phyloP scores from a whole-genome alignment of 2,329 filamentous ascomycete genomes.

The Cercospora nicotianae region DNA sequence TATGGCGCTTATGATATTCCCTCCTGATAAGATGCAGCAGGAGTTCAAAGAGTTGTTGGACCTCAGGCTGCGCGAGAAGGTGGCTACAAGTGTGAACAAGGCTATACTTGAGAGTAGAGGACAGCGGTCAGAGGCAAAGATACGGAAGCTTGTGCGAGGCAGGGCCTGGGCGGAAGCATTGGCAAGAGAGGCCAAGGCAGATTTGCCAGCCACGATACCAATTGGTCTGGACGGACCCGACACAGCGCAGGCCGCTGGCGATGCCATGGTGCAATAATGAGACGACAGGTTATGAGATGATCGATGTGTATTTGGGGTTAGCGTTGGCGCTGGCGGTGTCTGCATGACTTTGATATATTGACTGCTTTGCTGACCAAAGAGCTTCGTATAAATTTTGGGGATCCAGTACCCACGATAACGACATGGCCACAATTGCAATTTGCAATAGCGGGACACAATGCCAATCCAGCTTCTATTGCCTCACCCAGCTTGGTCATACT shows the following conservation, averaged over 20 bases:
- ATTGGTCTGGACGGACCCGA: slow-evolving; percentile 44
- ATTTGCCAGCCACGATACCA: slow-evolving; percentile 44
- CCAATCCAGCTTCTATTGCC: too few relatives aligned
- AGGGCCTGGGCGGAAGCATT: slow-evolving; percentile 80
- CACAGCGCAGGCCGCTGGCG: slow-evolving; percentile 16
- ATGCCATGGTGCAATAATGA: slow-evolving; percentile 30
- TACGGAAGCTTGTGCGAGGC: slow-evolving; percentile 76
- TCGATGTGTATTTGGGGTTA: slow-evolving; percentile 19
- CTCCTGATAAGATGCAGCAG: slow-evolving; percentile 73
- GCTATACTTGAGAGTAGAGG: slow-evolving; percentile 76
- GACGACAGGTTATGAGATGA: slow-evolving; percentile 13
- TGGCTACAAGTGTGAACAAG: slow-evolving; percentile 87
- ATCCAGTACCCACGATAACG: neutral
- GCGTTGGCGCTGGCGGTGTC: slow-evolving; percentile 30
- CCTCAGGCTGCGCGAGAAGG: slow-evolving; percentile 73
- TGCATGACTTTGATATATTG: neutral
- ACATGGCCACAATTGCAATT: too few relatives aligned
- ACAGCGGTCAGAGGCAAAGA: slow-evolving; percentile 73
- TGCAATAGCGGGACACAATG: too few relatives aligned
- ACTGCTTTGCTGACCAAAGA: too few relatives aligned
- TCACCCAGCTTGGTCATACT: too few relatives aligned
- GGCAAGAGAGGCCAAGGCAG: slow-evolving; percentile 48
- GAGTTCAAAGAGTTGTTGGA: slow-evolving; percentile 75
- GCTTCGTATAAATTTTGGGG: too few relatives aligned
- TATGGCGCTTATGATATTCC: slow-evolving; percentile 88